Evolutionary conservation across 2,329 filamentous ascomycete species (phyloP), one percentile per base, ranked within the genome.

Genomic region (Calonectria fujianensis): DNA sequence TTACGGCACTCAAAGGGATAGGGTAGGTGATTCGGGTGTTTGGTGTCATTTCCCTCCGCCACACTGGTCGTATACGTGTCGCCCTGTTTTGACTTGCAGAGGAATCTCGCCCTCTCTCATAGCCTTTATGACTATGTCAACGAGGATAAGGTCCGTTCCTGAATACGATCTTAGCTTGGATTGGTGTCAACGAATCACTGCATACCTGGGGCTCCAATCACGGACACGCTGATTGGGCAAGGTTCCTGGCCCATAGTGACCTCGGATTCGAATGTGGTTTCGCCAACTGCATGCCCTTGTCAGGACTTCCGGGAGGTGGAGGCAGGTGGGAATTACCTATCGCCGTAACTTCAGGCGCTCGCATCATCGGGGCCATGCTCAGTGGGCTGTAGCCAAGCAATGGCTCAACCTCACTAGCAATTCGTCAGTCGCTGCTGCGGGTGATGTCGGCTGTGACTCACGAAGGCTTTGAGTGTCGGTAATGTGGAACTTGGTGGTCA

Each of bases 201-300:
- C 54, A 37, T 59, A 59, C 54, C 54, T 59, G 54, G 54, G 11
- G 54, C 9, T 59, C 54, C 54, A 59, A 59, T 31, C 54, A 59
- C 54, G 8, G 54, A 59, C 31, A 37, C 54, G 20, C 54, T 32
- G n/a, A 59, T 37, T 13, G 54, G 54, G n/a, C 37, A 59, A 10
- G 54, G 29, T 20, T 59, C 54, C 1, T 59, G 32, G 24, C 54
- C 24, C 54, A 37, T 59, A 7, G 54, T 59, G 20, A 59, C n/a
- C 9, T 37, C 29, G 10, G 54, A 59, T 59, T 32, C 20, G 54
- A 59, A 59, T 13, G 54, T 24, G 4, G 11, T 24, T 31, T 59
- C 32, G 2, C 54, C 54, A 13, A 32, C 54, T 59, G 31, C 5
- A 7, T 10, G 35, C 31, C 24, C 11, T 37, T 24, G 54, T 59